phyloP scores from a whole-genome alignment of 495 filamentous ascomycete species.

The Penicillium cinerascens region DNA sequence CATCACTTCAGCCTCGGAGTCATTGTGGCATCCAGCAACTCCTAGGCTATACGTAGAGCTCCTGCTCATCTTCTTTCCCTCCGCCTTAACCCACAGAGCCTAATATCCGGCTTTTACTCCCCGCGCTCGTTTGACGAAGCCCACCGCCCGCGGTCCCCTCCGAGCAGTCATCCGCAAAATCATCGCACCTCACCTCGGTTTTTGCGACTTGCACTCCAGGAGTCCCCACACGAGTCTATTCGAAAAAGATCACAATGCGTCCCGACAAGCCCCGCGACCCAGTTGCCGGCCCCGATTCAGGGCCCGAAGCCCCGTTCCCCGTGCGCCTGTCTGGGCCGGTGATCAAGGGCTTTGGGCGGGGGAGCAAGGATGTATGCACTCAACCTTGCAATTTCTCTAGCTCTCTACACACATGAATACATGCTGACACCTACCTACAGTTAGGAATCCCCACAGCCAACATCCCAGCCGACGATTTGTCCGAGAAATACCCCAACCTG shows the following conservation, averaged over 20 bases:
- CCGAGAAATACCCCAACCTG: slow-evolving; percentile 62
- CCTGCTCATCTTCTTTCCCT: neutral
- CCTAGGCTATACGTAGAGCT: neutral
- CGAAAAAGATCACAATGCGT: slow-evolving; percentile 26
- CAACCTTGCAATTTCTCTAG: neutral
- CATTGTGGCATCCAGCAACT: slow-evolving; percentile 2
- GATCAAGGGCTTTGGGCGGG: slow-evolving; percentile 89
- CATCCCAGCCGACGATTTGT: slow-evolving; percentile 75
- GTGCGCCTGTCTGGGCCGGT: slow-evolving; percentile 77
- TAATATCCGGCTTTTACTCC: neutral
- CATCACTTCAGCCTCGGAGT: neutral
- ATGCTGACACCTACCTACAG: slow-evolving; percentile 29
- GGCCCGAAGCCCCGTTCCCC: slow-evolving; percentile 76
- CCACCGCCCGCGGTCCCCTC: neutral
- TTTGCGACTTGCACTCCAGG: neutral
- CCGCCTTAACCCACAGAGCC: neutral
- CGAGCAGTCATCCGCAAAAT: neutral
- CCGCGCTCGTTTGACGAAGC: neutral
- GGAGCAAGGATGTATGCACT: slow-evolving; percentile 70
- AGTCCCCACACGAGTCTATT: too few relatives aligned
- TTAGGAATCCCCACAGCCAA: slow-evolving; percentile 97
- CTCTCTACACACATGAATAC: neutral
- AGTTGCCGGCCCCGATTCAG: slow-evolving; percentile 64
- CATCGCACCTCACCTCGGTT: neutral
- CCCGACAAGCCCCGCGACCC: slow-evolving; percentile 51